Evolutionary conservation across 176 grass and related monocot genomes (phyloP).

Genomic region (Eremochloa ophiuroides): DNA sequence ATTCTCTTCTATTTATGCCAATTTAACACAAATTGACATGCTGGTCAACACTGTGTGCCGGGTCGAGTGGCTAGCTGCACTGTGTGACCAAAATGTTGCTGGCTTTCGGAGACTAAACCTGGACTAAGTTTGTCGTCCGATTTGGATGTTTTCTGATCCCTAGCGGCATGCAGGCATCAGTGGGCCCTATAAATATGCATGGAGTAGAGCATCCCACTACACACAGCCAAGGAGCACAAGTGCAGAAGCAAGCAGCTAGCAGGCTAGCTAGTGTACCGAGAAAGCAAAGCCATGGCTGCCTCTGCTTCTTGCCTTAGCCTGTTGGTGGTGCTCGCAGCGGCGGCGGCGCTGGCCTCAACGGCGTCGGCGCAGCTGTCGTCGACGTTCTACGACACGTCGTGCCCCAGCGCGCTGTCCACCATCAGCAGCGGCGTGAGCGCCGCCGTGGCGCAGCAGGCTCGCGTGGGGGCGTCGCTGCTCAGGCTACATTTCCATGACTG

Average conservation of each 20-base stretch:
- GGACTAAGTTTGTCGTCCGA: background rate
- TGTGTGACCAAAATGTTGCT: background rate
- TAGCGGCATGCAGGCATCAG: background rate
- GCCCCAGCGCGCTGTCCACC: constrained; percentile 53
- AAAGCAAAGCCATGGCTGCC: background rate
- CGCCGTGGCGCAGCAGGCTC: constrained; percentile 38
- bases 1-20: background rate
- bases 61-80: background rate
- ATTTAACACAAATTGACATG: background rate
- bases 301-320: background rate
- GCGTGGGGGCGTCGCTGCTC: constrained; percentile 72
- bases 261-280: background rate
- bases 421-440: constrained; percentile 50
- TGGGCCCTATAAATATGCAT: background rate
- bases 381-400: constrained; percentile 74
- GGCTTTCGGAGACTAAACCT: constrained; percentile 9
- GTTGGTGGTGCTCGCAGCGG: background rate
- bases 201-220: background rate
- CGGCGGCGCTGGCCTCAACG: background rate
- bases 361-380: constrained; percentile 55
- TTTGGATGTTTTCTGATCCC: background rate
- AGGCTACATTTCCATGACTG: constrained; percentile 92
- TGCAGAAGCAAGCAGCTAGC: background rate
- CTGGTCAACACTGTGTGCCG: background rate
- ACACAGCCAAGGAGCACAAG: background rate